Evolutionary conservation across 208 protist species (phyloP).

Genomic region (Acanthamoeba lugdunensis): DNA sequence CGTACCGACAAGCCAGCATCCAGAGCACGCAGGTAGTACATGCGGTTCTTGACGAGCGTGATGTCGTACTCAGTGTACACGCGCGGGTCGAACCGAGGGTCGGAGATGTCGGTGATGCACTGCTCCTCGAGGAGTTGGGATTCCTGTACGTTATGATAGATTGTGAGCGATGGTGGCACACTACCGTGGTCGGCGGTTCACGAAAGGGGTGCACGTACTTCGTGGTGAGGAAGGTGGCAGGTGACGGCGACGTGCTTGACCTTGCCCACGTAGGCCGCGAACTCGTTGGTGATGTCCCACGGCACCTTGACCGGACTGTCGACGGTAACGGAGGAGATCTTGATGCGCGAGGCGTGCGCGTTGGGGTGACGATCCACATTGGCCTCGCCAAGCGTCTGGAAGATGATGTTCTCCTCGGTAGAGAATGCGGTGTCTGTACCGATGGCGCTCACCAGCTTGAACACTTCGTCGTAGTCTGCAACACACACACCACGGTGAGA

Average conservation of each 20-base stretch:
- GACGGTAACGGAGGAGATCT: slow-evolving; percentile 90
- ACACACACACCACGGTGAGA: slow-evolving; percentile 87
- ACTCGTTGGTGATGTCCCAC: slow-evolving; percentile 88
- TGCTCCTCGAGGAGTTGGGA: slow-evolving; percentile 47
- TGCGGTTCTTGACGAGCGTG: slow-evolving; percentile 74
- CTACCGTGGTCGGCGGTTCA: not conserved
- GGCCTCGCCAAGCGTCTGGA: slow-evolving; percentile 64
- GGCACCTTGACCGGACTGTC: slow-evolving; percentile 87
- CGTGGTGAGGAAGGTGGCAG: slow-evolving; percentile 82
- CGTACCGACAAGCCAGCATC: slow-evolving; percentile 84
- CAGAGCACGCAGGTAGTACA: slow-evolving; percentile 80
- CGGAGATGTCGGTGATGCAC: slow-evolving; percentile 65
- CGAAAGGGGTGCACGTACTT: slow-evolving; percentile 44
- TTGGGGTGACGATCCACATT: slow-evolving; percentile 88
- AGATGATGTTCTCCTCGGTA: slow-evolving; percentile 74
- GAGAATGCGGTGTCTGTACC: slow-evolving; percentile 80
- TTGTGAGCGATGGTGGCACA: not conserved
- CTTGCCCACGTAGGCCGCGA: slow-evolving; percentile 89
- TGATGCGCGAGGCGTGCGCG: slow-evolving; percentile 90
- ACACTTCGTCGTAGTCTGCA: slow-evolving; percentile 72
- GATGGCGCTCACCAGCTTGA: slow-evolving; percentile 73
- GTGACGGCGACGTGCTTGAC: slow-evolving; percentile 89
- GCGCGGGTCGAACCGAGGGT: slow-evolving; percentile 67
- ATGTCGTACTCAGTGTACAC: slow-evolving; percentile 76
- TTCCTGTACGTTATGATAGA: not conserved